Evolutionary conservation across 306 rosid species (phyloP).

Genomic region (Vigna unguiculata): DNA sequence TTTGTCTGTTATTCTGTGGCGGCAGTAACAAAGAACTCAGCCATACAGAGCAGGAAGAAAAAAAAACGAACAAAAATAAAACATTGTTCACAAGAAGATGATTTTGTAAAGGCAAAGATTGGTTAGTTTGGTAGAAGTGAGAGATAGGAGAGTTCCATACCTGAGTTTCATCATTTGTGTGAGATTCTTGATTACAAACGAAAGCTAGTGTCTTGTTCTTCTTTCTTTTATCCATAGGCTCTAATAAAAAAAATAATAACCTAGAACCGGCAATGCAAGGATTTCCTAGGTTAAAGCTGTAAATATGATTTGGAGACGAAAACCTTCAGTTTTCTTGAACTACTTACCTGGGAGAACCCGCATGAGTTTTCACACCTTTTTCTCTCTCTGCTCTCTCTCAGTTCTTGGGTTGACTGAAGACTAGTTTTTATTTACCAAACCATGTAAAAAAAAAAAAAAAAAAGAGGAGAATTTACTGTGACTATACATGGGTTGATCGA

Average conservation of each 20-base stretch:
- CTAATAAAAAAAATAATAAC: neutral
- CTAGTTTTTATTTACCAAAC: neutral
- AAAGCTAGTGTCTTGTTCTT: constrained; percentile 41
- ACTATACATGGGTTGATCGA: neutral
- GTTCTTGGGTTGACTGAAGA: neutral
- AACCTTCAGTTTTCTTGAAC: constrained; percentile 38
- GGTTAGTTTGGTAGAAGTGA: constrained; percentile 3
- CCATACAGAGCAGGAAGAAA: neutral
- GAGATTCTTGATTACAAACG: constrained; percentile 41
- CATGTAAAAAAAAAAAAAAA: neutral
- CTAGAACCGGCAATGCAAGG: constrained; percentile 7
- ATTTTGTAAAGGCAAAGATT: neutral
- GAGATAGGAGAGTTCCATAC: constrained; percentile 32
- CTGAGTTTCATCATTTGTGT: constrained; percentile 33
- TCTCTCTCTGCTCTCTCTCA: neutral
- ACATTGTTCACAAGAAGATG: neutral
- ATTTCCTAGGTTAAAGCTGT: neutral
- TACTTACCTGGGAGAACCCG: constrained; percentile 21
- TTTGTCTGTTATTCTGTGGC: neutral
- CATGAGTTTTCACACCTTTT: constrained; percentile 16
- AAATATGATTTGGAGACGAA: neutral
- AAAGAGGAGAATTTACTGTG: neutral
- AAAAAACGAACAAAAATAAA: neutral
- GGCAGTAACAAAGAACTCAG: neutral
- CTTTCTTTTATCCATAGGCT: constrained; percentile 51